Evolutionary conservation across 2,329 filamentous ascomycete species (phyloP), one percentile per base, ranked within the genome.

Genomic region (Pseudocercospora fuligena): DNA sequence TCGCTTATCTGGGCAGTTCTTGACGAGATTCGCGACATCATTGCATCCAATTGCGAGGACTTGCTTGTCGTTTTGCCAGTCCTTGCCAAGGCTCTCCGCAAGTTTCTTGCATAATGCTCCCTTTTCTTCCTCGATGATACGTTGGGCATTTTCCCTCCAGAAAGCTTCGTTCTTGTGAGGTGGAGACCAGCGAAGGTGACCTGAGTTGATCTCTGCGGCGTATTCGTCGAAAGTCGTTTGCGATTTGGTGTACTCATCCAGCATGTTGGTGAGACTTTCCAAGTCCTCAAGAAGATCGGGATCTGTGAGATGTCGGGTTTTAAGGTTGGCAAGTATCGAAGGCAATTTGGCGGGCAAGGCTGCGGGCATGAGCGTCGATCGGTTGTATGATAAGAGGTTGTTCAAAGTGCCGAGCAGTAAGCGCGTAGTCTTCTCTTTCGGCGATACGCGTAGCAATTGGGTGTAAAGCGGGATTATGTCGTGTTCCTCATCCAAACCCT

Each of bases 351-450:
- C 93, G 66, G 97, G 90, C 23, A 95, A 90, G 1, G 95, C 94
- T 2, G 91, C 90, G 7, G 94, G 94, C 64, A 98, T 89, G 54
- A 90, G 83, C 23, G 82, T 85, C 36, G 79, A 90, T 81, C 78
- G 91, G 86, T 86, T 91, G 83, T 82, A 87, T 80, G 84, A 92
- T 43, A 97, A 88, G 53, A 99, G 89, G 80, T 97, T 98, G 78
- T 91, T 87, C 47, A 99, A 87, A 7, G 94, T 97, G 9, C 93
- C 93, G 53, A 98, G 86, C 54, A 97, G 88, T 62, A 99, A 86
- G 31, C 95, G 90, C 0, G 94, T 98, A 1, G 94, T 98, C 85
- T 99, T 99, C 79, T 98, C 95, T 80, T 99, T 99, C 53, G 94
- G 94, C 1, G 95, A 98, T 49, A 97, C 85, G 63, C 93, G 91